Evolutionary conservation across 1,284 basidiomycete genomes (phyloP), one percentile per base, ranked within the genome.

Genomic region (Fomes fomentarius): DNA sequence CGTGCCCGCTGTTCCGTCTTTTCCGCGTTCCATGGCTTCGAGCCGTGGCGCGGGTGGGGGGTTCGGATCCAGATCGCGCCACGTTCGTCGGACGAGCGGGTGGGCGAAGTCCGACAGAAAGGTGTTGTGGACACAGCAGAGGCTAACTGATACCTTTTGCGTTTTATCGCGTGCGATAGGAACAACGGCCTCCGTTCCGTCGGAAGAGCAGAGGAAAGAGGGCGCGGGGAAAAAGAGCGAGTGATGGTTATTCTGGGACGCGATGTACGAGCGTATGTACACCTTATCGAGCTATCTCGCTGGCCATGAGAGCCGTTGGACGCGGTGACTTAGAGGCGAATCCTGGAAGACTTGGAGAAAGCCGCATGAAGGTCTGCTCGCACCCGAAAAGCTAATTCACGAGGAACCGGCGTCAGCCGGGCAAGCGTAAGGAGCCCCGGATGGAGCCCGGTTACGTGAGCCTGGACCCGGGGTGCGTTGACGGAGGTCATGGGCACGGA

Each of bases 121-220:
- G 42, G 22, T 22, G 26, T 28, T 39, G 21, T 47, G 49, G 49
- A 41, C 34, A 41, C 37, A 34, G 45, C 52, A 30, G 34, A 56
- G 48, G 51, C 56, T 57, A 49, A 61, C 50, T 34, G 31, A 37
- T 40, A 34, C 34, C 33, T n/a, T 40, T 50, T 47, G 40, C 30
- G 46, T 41, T 40, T 38, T 3, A 19, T 47, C 44, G 40, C 30
- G 50, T 45, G 52, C 44, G 31, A 49, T 54, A 63, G 64, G 62
- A 53, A 56, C 64, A 39, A 31, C 60, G 47, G 52, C 26, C 44
- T 45, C 58, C 33, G 62, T 54, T 54, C 58, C 60, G 56, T 52
- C 59, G 52, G 57, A 56, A 54, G 31, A 47, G 46, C 47, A 56
- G 44, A 54, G 52, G 54, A 56, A 57, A 39, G 56, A 61, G 52